A percentile compares a stretch with the other conserved stretches of the same genome.
Conservation (phyloP, 106 monocot genomes). For the Vanilla planifolia region DNA sequence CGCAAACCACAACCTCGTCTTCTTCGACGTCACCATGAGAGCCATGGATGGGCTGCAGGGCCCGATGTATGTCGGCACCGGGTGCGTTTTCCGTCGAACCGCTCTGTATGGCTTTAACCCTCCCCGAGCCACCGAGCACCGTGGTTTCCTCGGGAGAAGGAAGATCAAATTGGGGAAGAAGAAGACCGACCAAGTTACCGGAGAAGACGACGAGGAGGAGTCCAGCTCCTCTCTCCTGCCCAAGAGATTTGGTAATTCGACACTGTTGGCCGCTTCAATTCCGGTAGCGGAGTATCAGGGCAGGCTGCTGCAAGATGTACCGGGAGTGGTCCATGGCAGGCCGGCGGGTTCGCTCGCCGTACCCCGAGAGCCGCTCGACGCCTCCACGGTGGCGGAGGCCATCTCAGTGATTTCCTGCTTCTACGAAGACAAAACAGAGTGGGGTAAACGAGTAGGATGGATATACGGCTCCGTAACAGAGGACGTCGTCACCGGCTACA, state of each 20-base stretch:
- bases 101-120: conserved; percentile 89
- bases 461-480: conserved; percentile 97
- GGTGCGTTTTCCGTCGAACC: conserved; percentile 84
- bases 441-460: conserved; percentile 87
- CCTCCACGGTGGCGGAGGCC: conserved; percentile 81
- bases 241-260: conserved; percentile 69
- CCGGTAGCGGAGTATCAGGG: conserved; percentile 93
- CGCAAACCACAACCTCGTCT: conserved; percentile 94
- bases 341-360: conserved; percentile 69
- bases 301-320: conserved; percentile 71
- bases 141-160: conserved; percentile 79
- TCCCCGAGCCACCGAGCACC: conserved; percentile 76
- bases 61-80: conserved; percentile 97
- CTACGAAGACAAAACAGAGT: conserved; percentile 92
- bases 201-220: conserved; percentile 25
- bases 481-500: conserved; percentile 94
- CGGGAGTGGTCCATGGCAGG: conserved; percentile 44
- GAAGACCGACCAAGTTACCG: conserved; percentile 22
- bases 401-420: conserved; percentile 88
- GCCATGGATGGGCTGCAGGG: conserved; percentile 98
- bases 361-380: conserved; percentile 84
- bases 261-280: conserved; percentile 56
- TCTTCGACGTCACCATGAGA: conserved; percentile 93
- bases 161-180: conserved; percentile 97
- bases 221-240: conserved; percentile 50